phyloP scores from a whole-genome alignment of 1,284 basidiomycete genomes.

The Marasmius fiardii region DNA sequence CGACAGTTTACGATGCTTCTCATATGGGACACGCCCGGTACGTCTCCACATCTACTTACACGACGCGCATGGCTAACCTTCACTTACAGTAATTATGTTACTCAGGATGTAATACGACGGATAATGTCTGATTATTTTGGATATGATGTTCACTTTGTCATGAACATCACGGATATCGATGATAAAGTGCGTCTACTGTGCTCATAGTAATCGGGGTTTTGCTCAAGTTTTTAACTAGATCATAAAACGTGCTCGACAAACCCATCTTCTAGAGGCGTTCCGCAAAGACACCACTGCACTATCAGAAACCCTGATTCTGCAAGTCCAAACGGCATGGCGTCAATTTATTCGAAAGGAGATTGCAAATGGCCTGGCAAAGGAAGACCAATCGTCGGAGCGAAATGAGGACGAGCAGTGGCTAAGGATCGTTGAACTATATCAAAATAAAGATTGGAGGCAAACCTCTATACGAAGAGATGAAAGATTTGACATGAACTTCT shows the following conservation, averaged over 20 bases:
- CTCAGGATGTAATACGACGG: constrained; percentile 92
- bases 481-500: constrained; percentile 88
- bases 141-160: constrained; percentile 97
- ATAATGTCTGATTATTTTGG: constrained; percentile 96
- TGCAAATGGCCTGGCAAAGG: constrained; percentile 50
- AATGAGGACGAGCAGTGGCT: constrained; percentile 53
- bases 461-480: constrained; percentile 77
- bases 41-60: background rate
- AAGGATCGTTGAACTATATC: constrained; percentile 43
- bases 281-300: constrained; percentile 54
- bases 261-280: constrained; percentile 73
- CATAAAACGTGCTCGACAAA: constrained; percentile 86
- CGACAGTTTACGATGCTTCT: constrained; percentile 98
- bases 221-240: constrained; percentile 53
- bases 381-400: constrained; percentile 42
- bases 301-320: constrained; percentile 54
- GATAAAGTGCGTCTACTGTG: constrained; percentile 76
- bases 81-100: constrained; percentile 86
- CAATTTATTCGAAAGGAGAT: constrained; percentile 62
- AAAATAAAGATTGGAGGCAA: constrained; percentile 62
- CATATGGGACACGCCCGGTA: constrained; percentile 99
- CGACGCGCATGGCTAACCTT: constrained; percentile 9
- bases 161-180: constrained; percentile 99
- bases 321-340: constrained; percentile 63
- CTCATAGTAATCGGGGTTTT: constrained; percentile 3